Conservation (phyloP, 116 monocot genomes). For the Dioscorea cayenensis region DNA sequence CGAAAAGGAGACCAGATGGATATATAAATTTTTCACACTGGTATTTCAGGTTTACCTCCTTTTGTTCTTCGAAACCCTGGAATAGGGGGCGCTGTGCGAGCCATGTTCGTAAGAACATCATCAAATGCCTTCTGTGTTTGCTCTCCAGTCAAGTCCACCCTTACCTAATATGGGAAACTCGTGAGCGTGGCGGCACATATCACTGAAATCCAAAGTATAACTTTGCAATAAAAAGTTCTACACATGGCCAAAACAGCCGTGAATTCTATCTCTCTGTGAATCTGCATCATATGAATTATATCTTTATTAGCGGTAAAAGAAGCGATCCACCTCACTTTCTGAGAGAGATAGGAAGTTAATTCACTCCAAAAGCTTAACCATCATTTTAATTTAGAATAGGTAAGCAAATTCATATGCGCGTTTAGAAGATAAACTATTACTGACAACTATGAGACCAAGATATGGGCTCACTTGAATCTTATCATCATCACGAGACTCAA, state of each 20-base stretch:
- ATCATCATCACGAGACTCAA: constrained; percentile 67
- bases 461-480: constrained; percentile 61
- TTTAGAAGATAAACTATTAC: background rate
- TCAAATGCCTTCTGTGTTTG: constrained; percentile 61
- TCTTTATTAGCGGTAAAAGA: too few species aligned
- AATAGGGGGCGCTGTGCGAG: constrained; percentile 67
- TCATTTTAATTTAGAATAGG: too few species aligned
- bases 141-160: constrained; percentile 60
- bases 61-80: constrained; percentile 76
- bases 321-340: too few species aligned
- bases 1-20: background rate
- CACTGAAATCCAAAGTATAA: background rate
- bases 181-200: background rate
- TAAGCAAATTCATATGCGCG: too few species aligned
- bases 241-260: too few species aligned
- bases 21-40: background rate
- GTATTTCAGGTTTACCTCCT: constrained; percentile 36
- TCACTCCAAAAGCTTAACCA: too few species aligned
- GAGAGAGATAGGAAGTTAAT: too few species aligned
- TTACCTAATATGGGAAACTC: constrained; percentile 29
- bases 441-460: constrained; percentile 12
- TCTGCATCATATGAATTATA: too few species aligned
- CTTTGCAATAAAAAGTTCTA: background rate
- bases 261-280: too few species aligned
- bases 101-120: constrained; percentile 44